A percentile compares a stretch with the other conserved stretches of the same genome.
These are phyloP conservation scores for Castanea sativa DNA, from an alignment of 306 rosid genomes.

Conservation along the genomic window DNA sequence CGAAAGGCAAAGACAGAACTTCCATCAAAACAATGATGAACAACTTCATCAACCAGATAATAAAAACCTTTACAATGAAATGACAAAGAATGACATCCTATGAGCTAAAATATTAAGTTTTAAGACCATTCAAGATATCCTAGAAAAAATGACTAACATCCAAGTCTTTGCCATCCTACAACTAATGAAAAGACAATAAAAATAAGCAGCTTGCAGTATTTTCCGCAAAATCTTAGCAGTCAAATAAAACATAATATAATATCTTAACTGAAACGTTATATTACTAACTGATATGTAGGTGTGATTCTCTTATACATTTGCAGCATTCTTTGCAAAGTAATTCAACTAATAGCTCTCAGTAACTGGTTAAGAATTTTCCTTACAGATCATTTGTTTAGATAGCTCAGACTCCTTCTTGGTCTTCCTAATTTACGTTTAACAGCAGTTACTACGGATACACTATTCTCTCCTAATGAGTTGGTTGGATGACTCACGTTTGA, in stretches of 20 bases:
- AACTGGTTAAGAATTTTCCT: neutral
- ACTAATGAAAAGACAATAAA: neutral
- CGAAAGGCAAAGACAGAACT: neutral
- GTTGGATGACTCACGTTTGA: neutral
- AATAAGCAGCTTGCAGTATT: neutral
- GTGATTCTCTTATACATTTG: neutral
- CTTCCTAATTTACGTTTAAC: neutral
- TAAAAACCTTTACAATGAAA: too few species aligned
- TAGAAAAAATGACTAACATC: neutral
- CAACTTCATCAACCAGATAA: neutral
- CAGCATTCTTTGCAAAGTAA: neutral
- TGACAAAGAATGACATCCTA: too few species aligned
- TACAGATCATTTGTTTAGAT: neutral
- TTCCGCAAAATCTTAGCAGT: neutral
- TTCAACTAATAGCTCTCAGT: neutral
- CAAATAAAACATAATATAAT: neutral
- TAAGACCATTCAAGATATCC: neutral
- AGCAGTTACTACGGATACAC: neutral
- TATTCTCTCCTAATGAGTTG: neutral
- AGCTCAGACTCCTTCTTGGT: neutral
- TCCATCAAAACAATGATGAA: neutral
- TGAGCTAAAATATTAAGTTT: neutral
- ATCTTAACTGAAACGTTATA: neutral
- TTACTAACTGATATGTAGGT: neutral
- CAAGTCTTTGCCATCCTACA: neutral